phyloP scores from a whole-genome alignment of 345 rosid genomes.

The Rhizophora mangle region DNA sequence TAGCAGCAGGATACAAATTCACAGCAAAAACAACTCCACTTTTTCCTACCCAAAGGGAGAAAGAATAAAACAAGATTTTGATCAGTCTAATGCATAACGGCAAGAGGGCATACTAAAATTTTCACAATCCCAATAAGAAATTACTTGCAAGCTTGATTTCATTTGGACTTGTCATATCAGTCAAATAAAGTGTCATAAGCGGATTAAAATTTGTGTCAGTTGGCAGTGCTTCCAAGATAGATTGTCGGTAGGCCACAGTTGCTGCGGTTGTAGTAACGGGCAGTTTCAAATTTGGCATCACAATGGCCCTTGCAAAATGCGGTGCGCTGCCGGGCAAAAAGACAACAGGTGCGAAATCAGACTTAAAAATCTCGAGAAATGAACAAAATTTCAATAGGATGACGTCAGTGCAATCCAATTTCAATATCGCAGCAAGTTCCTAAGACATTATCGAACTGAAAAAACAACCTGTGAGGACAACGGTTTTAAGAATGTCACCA shows the following conservation, averaged over 20 bases:
- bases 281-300: conserved; percentile 93
- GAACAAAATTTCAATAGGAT: neutral
- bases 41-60: too few relatives aligned
- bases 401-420: too few relatives aligned
- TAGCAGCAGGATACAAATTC: too few relatives aligned
- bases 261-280: conserved; percentile 75
- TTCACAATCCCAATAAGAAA: conserved; percentile 17
- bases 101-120: neutral
- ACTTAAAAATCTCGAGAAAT: neutral
- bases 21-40: too few relatives aligned
- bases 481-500: neutral
- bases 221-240: conserved; percentile 64
- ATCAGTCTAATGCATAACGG: neutral
- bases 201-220: conserved; percentile 59
- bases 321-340: conserved; percentile 41
- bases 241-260: conserved; percentile 59
- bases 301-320: conserved; percentile 76
- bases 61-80: too few relatives aligned
- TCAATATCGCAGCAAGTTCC: too few relatives aligned
- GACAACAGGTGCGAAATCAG: conserved; percentile 1
- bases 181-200: conserved; percentile 91
- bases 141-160: conserved; percentile 92
- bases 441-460: too few relatives aligned
- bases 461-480: neutral
- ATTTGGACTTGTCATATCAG: conserved; percentile 67